Conservation (phyloP, 2,329 filamentous ascomycete genomes). For the Fusarium transvaalense region DNA sequence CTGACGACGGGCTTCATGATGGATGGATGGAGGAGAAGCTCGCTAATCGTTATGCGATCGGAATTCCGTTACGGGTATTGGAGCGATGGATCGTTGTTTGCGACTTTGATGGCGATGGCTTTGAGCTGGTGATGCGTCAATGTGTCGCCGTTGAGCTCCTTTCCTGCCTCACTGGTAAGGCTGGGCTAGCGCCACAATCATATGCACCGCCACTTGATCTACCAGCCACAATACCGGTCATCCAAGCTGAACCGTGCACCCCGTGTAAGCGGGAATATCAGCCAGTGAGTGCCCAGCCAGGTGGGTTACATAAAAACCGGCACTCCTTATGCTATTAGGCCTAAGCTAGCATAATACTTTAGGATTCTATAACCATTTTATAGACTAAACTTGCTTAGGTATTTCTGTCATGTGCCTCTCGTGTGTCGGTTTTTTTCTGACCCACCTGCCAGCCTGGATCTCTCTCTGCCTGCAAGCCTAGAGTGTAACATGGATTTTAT, state of each 20-base stretch:
- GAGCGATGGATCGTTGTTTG: slow-evolving; percentile 19
- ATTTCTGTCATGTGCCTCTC: no score
- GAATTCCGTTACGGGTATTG: slow-evolving; percentile 3
- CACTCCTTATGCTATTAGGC: no score
- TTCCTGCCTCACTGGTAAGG: slow-evolving; percentile 49
- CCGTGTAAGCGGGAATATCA: background rate
- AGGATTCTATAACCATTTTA: no score
- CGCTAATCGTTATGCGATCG: background rate
- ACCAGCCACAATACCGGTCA: slow-evolving; percentile 12
- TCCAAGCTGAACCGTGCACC: background rate
- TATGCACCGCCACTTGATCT: slow-evolving; percentile 19
- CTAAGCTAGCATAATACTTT: no score
- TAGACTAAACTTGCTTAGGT: no score
- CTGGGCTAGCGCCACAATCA: slow-evolving; percentile 35
- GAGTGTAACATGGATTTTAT: background rate
- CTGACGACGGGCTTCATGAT: slow-evolving; percentile 95
- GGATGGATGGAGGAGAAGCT: slow-evolving; percentile 44
- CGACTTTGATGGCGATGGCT: slow-evolving; percentile 40
- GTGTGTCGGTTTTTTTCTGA: no score
- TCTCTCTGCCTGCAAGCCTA: background rate
- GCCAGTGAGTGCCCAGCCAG: background rate
- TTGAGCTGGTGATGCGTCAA: slow-evolving; percentile 42
- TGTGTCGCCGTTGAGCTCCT: slow-evolving; percentile 37
- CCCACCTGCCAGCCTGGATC: no score
- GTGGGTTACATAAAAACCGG: no score